Base-by-base conservation (phyloP, 2,329 filamentous ascomycete genomes). In the Elsinoe perseae region DNA sequence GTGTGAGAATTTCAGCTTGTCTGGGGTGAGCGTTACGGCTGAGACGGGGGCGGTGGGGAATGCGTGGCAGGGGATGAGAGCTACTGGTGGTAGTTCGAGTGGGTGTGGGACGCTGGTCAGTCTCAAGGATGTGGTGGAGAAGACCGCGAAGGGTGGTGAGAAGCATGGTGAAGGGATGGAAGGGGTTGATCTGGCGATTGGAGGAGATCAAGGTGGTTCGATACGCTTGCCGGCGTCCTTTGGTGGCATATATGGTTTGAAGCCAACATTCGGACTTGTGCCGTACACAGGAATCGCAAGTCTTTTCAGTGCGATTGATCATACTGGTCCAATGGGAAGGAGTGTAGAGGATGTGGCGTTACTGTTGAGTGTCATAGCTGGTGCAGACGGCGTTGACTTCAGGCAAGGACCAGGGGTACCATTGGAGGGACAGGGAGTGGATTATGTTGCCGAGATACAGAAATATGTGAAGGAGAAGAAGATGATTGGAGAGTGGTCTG, bases 1-100 rank as follows among this genome's bases (percentile, higher is more conserved):
- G 2, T 79, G 76, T 59, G 76, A 78, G 62, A 76, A 77, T 60
- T 68, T 76, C 38, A 75, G 70, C 43, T 68, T 72, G 57, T 71
- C 71, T 8, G 71, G 70, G 3, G 59, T 75, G 14, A 74, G 71
- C 8, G 69, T 67, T 50, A 75, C 75, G 4, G 70, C 73, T 0
- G 69, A 73, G n/a, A 72, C 71, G 2, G 76, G 76, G 0, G 68
- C 70, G 1, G 74, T 78, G 2, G 70, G 77, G 27, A 70, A 72
- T 57, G 65, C 69, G 0, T 69, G 66, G 66, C 56, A 66, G 8
- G 61, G 62, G n/a, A 65, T 64, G 1, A 69, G 69, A 44, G 69
- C 66, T 1, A 69, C 69, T 1, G 70, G 70, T 36, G 70, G 70
- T 3, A 66, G 63, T n/a, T 66, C 62, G 34, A 66, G 63, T 38